phyloP scores from a whole-genome alignment of 75 land plant species.

The Azolla pinnata region DNA sequence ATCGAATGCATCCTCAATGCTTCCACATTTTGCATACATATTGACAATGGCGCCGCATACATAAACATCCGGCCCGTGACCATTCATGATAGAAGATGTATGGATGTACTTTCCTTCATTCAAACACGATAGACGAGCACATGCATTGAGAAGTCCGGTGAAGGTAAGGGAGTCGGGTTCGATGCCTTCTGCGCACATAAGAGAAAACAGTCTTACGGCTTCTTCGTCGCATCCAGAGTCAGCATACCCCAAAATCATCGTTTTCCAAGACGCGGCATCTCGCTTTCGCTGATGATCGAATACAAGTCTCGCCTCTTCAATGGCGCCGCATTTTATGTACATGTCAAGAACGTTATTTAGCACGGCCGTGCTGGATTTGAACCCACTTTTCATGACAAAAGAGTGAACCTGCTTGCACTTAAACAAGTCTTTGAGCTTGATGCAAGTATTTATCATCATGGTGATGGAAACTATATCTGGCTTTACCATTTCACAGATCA shows the following conservation, averaged over 20 bases:
- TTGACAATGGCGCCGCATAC: too few relatives aligned
- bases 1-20: too few relatives aligned
- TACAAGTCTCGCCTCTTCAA: background rate
- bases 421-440: background rate
- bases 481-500: constrained; percentile 1
- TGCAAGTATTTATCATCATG: background rate
- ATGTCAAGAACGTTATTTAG: constrained; percentile 7
- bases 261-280: constrained; percentile 69
- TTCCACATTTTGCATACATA: too few relatives aligned
- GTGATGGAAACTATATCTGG: background rate
- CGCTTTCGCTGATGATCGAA: background rate
- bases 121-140: background rate
- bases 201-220: constrained; percentile 38
- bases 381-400: background rate
- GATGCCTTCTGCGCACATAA: constrained; percentile 27
- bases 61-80: too few relatives aligned
- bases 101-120: too few relatives aligned
- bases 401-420: constrained; percentile 5
- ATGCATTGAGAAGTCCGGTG: background rate
- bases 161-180: constrained; percentile 12
- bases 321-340: constrained; percentile 16
- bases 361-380: background rate
- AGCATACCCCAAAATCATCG: constrained; percentile 63
- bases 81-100: too few relatives aligned
- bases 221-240: constrained; percentile 46